phyloP scores from a whole-genome alignment of 345 rosid species.

The Syzygium jambos region DNA sequence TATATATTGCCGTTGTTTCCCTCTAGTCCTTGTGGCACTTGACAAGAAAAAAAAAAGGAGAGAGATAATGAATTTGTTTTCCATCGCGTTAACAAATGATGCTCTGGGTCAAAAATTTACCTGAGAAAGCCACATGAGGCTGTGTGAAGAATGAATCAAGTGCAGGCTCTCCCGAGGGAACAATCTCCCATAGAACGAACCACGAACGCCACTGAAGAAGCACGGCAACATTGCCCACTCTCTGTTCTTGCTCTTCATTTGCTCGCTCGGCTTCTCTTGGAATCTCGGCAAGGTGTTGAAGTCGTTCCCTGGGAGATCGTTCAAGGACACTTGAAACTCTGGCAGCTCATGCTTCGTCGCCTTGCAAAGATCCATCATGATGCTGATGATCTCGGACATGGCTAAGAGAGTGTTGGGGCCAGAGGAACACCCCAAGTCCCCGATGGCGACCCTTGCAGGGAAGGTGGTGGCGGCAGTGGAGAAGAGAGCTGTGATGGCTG shows the following conservation, averaged over 20 bases:
- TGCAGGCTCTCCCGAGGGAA: slow-evolving; percentile 24
- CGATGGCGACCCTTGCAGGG: background rate
- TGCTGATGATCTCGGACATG: slow-evolving; percentile 3
- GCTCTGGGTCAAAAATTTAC: background rate
- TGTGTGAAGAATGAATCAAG: slow-evolving; percentile 38
- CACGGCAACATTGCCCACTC: background rate
- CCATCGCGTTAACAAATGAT: background rate
- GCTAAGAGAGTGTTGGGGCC: background rate
- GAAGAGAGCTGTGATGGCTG: background rate
- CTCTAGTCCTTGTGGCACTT: slow-evolving; percentile 42
- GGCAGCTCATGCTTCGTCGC: slow-evolving; percentile 13
- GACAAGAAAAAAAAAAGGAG: slow-evolving; percentile 3
- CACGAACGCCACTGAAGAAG: slow-evolving; percentile 27
- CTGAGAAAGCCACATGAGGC: slow-evolving; percentile 28
- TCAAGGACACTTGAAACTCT: slow-evolving; percentile 34
- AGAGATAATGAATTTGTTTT: background rate
- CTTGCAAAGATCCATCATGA: slow-evolving; percentile 2
- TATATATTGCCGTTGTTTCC: slow-evolving; percentile 28
- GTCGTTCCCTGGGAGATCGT: slow-evolving; percentile 49
- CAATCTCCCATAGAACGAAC: slow-evolving; percentile 48
- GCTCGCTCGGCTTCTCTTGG: background rate
- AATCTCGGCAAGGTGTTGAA: slow-evolving; percentile 7
- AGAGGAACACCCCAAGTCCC: background rate
- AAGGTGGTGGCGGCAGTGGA: background rate
- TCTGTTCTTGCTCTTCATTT: background rate